Conservation (phyloP, 306 rosid species). For the Psophocarpus tetragonolobus region DNA sequence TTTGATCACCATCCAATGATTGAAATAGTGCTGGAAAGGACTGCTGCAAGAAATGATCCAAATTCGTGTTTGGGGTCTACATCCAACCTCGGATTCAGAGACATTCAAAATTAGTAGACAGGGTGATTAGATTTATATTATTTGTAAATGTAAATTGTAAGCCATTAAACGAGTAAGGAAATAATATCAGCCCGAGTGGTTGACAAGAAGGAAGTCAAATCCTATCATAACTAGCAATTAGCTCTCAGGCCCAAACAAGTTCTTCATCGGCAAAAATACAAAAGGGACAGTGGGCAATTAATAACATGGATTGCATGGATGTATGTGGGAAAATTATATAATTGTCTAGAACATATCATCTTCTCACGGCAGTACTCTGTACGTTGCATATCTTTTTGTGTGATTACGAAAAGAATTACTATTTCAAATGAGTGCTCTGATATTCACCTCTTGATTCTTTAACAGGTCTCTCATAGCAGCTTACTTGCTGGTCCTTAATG, state of each 20-base stretch:
- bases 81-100: neutral
- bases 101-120: neutral
- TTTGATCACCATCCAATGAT: too few relatives aligned
- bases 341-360: constrained; percentile 7
- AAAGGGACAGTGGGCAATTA: constrained; percentile 13
- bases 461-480: constrained; percentile 96
- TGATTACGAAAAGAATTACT: neutral
- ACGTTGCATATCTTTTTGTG: neutral
- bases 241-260: neutral
- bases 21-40: too few relatives aligned
- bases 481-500: constrained; percentile 88
- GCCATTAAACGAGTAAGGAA: neutral
- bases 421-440: neutral
- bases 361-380: neutral
- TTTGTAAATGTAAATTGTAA: constrained; percentile 3
- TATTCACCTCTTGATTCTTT: constrained; percentile 6
- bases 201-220: neutral
- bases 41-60: too few relatives aligned
- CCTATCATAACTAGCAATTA: neutral
- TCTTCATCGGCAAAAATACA: neutral
- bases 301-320: constrained; percentile 26
- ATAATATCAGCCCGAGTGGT: neutral
- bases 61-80: neutral
- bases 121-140: neutral
- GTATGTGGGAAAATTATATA: neutral